Conservation (phyloP, 2,329 filamentous ascomycete genomes). For the Xylariaceae sp. region DNA sequence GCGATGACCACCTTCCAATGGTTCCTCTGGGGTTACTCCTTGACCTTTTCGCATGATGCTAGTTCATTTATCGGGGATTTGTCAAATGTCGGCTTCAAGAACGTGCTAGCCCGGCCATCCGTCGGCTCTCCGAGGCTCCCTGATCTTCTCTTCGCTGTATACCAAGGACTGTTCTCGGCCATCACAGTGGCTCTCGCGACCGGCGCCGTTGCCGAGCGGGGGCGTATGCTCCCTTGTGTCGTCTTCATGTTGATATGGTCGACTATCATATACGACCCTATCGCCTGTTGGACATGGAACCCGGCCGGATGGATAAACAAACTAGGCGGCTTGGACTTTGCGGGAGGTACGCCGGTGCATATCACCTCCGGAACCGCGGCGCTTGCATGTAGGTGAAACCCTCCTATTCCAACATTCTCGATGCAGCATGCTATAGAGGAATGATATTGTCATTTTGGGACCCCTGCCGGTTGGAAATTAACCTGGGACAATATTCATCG, state of each 20-base stretch:
- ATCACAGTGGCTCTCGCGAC: conserved; percentile 82
- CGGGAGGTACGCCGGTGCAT: conserved; percentile 85
- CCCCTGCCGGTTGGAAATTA: background rate
- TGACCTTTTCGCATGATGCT: conserved; percentile 74
- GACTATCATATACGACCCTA: conserved; percentile 84
- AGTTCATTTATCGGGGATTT: conserved; percentile 73
- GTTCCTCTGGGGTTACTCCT: conserved; percentile 89
- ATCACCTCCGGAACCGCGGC: conserved; percentile 78
- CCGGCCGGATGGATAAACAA: conserved; percentile 70
- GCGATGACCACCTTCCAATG: conserved; percentile 84
- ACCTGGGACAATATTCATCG: background rate
- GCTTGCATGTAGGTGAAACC: conserved; percentile 54
- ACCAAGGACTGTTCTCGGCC: conserved; percentile 82
- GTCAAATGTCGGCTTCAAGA: conserved; percentile 70
- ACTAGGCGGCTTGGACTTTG: conserved; percentile 81
- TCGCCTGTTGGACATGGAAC: conserved; percentile 96
- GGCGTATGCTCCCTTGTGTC: conserved; percentile 80
- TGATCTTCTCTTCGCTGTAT: conserved; percentile 78
- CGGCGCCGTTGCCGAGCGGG: conserved; percentile 79
- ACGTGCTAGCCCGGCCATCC: conserved; percentile 69
- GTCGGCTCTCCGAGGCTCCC: conserved; percentile 69
- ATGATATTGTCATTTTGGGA: background rate
- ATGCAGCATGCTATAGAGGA: background rate
- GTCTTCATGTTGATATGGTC: conserved; percentile 93
- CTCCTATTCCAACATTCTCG: background rate